These are phyloP conservation scores for Berberis vulgaris DNA, from an alignment of 164 flowering plant genomes.

Conservation along the genomic window DNA sequence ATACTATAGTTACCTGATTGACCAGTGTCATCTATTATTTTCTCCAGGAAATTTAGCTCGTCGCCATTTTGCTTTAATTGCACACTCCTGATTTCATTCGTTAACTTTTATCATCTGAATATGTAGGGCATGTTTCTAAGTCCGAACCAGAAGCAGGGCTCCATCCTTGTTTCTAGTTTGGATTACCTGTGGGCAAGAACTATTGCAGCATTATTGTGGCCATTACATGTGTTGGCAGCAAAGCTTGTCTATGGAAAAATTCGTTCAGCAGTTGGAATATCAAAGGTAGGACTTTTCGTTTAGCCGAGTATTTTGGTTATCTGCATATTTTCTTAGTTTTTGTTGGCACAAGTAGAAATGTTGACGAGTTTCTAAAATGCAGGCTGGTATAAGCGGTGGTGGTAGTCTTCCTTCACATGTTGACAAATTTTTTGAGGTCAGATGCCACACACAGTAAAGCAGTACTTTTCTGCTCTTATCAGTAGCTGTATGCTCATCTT, in stretches of 20 bases:
- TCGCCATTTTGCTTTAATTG: background rate
- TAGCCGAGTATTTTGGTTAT: background rate
- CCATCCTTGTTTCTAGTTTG: constrained; percentile 27
- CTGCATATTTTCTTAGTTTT: constrained; percentile 3
- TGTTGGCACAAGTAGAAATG: constrained; percentile 3
- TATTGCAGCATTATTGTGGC: constrained; percentile 51
- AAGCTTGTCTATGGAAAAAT: constrained; percentile 75
- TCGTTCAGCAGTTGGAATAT: constrained; percentile 71
- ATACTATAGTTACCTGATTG: no score
- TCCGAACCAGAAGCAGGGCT: constrained; percentile 30
- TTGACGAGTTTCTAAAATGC: constrained; percentile 12
- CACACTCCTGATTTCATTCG: background rate
- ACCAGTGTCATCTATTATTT: background rate
- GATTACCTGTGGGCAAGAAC: constrained; percentile 66
- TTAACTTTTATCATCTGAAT: constrained; percentile 7
- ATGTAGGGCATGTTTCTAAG: constrained; percentile 68
- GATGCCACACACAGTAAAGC: constrained; percentile 12
- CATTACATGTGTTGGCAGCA: constrained; percentile 67
- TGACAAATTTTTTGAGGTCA: constrained; percentile 87
- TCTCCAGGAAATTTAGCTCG: background rate
- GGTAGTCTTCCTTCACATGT: constrained; percentile 80
- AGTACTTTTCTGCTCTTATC: background rate
- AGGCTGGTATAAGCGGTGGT: constrained; percentile 97
- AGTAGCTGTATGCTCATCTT: background rate
- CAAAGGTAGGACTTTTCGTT: constrained; percentile 44